Conservation (phyloP, 371 early-diverging fungal species). For the Rozella allomycis region DNA sequence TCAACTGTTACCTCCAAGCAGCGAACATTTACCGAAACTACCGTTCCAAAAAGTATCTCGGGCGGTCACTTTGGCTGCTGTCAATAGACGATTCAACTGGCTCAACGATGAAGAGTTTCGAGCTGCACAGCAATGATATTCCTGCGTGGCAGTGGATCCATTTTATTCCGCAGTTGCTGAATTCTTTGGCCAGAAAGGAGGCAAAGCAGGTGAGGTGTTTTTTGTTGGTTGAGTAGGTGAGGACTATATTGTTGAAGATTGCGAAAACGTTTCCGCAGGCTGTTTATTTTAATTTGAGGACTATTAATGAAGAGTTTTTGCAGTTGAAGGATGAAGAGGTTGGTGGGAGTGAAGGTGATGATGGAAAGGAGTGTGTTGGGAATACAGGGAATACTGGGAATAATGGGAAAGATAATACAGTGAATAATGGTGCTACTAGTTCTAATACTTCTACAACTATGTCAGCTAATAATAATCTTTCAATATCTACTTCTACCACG, state of each 20-base stretch:
- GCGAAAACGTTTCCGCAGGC: slow-evolving; percentile 89
- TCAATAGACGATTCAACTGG: slow-evolving; percentile 64
- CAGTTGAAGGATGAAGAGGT: slow-evolving; percentile 39
- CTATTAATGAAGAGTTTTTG: slow-evolving; percentile 62
- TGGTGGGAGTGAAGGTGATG: slow-evolving; percentile 5
- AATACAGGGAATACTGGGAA: too few relatives aligned
- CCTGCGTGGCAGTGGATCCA: slow-evolving; percentile 95
- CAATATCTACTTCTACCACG: too few relatives aligned
- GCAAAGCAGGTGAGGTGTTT: slow-evolving; percentile 54
- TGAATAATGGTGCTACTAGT: too few relatives aligned
- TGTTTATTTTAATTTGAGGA: slow-evolving; percentile 76
- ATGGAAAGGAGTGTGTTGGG: background rate
- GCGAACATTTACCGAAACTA: slow-evolving; percentile 64
- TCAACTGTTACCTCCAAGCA: slow-evolving; percentile 92
- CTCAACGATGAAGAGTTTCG: slow-evolving; percentile 53
- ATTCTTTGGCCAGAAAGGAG: slow-evolving; percentile 50
- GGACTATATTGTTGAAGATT: slow-evolving; percentile 61
- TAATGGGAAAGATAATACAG: too few relatives aligned
- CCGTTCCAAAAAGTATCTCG: slow-evolving; percentile 66
- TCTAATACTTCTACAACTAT: too few relatives aligned
- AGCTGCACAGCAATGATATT: slow-evolving; percentile 65
- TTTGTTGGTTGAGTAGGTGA: slow-evolving; percentile 55
- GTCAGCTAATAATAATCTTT: too few relatives aligned
- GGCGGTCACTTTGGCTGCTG: slow-evolving; percentile 80
- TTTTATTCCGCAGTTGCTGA: slow-evolving; percentile 84